Base-by-base conservation (phyloP, 495 filamentous ascomycete species). In the Wilcoxina mikolae region DNA sequence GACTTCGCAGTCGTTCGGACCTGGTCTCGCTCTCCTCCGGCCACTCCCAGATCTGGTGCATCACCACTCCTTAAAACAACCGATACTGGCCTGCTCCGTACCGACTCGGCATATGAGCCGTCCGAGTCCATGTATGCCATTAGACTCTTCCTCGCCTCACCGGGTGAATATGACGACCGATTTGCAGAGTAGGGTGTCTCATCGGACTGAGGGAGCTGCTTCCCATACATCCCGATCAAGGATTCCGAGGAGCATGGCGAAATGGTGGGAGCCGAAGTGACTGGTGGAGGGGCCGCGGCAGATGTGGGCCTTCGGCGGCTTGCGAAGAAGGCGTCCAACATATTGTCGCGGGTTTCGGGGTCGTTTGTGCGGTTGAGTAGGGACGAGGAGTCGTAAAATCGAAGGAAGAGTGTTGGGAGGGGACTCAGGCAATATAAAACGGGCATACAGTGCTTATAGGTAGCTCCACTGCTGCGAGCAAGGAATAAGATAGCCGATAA, bases 261-360 rank as follows among this genome's bases (percentile, higher is more conserved):
- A 9, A 29, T 17, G 22, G 47, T 50, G 3, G 47, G 24, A 22
- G 47, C 47, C 2, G 47, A 50, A n/a, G 26, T 29, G 47, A 50
- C 22, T 1, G 47, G 47, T 12, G 47, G 47, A 3, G 47, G 23
- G 22, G n/a, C 15, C 12, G 35, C 35, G 12, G 43, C 43, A 24
- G 15, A 46, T 11, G 20, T 15, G 10, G 20, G 20, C 22, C 47
- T 15, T 27, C 47, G 47, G 23, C 47, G 47, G 24, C 47, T 22
- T 15, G 47, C 47, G 47, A 50, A 50, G 47, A 50, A 50, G 27
- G 47, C 47, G 47, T 50, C 47, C 15, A 50, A 25, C 47, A 50
- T 50, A 4, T 11, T 33, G 22, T 11, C 26, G 47, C 15, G 24
- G 12, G n/a, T 50, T 18, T 7, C 29, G 22, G 10, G 25, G 47